phyloP scores from a whole-genome alignment of 2,329 filamentous ascomycete genomes.

The Aureobasidium uvarum region DNA sequence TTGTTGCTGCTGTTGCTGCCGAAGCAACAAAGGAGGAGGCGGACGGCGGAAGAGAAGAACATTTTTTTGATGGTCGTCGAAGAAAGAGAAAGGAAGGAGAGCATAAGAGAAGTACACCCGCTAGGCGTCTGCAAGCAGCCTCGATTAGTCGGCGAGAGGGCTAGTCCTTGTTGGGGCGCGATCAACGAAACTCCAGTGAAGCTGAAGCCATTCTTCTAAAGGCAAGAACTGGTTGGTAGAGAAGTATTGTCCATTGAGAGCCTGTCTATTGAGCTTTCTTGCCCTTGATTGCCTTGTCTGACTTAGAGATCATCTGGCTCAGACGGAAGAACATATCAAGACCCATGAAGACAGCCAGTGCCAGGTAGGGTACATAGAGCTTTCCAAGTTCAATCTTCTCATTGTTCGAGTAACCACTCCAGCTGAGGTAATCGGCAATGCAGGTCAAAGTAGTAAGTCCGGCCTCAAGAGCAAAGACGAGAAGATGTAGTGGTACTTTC shows the following conservation, averaged over 20 bases:
- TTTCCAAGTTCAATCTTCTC: constrained; percentile 53
- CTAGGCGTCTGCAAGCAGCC: neutral
- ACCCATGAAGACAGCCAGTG: constrained; percentile 52
- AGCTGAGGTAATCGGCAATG: constrained; percentile 60
- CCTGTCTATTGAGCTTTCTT: neutral
- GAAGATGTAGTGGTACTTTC: constrained; percentile 58
- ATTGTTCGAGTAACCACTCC: constrained; percentile 47
- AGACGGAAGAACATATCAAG: constrained; percentile 45
- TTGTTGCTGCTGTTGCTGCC: constrained; percentile 1
- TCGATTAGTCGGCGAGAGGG: constrained; percentile 2
- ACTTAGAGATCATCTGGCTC: constrained; percentile 1
- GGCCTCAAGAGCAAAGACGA: constrained; percentile 60
- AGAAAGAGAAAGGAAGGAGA: neutral
- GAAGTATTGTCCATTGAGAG: neutral
- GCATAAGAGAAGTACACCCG: neutral
- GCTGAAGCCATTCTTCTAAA: neutral
- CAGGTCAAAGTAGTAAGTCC: constrained; percentile 63
- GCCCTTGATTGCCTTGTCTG: neutral
- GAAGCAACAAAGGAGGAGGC: neutral
- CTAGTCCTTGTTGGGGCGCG: constrained; percentile 6
- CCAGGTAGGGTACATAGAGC: constrained; percentile 59
- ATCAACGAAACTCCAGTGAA: neutral
- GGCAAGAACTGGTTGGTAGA: neutral
- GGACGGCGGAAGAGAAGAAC: neutral
- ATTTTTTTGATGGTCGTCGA: neutral